A percentile compares a stretch with the other conserved stretches of the same genome.
phyloP scores from a whole-genome alignment of 352 stramenopile species.

The Pythium insidiosum region DNA sequence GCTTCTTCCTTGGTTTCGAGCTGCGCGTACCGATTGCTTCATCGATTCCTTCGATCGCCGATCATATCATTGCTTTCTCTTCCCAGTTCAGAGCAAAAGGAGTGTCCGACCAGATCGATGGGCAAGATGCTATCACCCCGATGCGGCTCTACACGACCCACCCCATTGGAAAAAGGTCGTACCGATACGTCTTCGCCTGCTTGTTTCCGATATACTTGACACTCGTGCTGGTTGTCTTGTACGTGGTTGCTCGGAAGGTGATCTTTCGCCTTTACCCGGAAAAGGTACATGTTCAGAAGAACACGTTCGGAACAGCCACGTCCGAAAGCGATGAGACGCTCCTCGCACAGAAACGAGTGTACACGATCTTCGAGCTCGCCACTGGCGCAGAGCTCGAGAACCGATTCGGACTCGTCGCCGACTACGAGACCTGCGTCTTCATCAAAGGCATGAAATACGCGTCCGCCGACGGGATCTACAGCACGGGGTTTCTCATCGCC shows the following conservation, averaged over 20 bases:
- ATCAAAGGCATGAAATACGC: slow-evolving; percentile 28
- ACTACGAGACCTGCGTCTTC: slow-evolving; percentile 22
- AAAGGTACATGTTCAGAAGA: slow-evolving; percentile 3
- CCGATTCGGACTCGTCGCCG: slow-evolving; percentile 13
- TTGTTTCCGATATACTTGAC: slow-evolving; percentile 4
- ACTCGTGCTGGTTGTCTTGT: slow-evolving; percentile 10
- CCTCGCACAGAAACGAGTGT: slow-evolving; percentile 11
- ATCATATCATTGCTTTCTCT: background rate
- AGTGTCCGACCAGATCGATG: background rate
- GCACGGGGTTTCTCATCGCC: slow-evolving; percentile 23
- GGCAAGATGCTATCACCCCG: slow-evolving; percentile 16
- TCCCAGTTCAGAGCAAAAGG: background rate
- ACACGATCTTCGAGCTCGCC: slow-evolving; percentile 21
- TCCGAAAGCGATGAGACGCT: slow-evolving; percentile 6
- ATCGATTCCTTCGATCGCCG: background rate
- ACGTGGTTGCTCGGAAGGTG: slow-evolving; percentile 8
- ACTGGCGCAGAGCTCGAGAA: slow-evolving; percentile 16
- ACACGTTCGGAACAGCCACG: background rate
- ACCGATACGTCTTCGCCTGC: background rate
- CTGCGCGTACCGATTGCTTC: slow-evolving; percentile 4
- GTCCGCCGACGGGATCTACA: slow-evolving; percentile 21
- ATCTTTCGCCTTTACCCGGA: slow-evolving; percentile 7
- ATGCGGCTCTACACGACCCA: slow-evolving; percentile 12
- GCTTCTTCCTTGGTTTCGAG: slow-evolving; percentile 12
- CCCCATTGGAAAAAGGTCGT: background rate